Evolutionary conservation across 2,329 filamentous ascomycete genomes (phyloP).

Genomic region (Zymoseptoria crescenta): DNA sequence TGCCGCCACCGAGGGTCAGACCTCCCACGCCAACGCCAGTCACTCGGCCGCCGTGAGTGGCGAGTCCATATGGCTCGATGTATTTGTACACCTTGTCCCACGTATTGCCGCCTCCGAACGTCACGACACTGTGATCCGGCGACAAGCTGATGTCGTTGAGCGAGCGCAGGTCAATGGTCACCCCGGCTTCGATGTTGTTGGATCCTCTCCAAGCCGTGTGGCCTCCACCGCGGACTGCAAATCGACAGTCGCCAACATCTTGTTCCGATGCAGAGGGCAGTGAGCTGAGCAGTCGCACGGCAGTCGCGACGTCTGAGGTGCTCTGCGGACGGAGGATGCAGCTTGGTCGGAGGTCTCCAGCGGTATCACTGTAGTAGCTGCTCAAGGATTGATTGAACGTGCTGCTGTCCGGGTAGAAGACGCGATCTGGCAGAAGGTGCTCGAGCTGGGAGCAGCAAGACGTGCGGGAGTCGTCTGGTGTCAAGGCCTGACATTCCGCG

Average conservation of each 20-base stretch:
- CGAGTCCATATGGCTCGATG: conserved; percentile 7
- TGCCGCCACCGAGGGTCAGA: conserved; percentile 23
- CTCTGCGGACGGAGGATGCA: background rate
- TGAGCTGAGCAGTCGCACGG: background rate
- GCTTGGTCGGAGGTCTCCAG: background rate
- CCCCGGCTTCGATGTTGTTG: conserved; percentile 13
- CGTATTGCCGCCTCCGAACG: conserved; percentile 30
- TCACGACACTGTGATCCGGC: conserved; percentile 30
- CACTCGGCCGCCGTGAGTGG: conserved; percentile 16
- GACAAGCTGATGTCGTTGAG: conserved; percentile 33
- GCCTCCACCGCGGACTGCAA: background rate
- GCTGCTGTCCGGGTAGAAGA: background rate
- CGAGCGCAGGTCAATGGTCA: conserved; percentile 38
- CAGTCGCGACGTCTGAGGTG: background rate
- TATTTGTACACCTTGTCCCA: conserved; percentile 11
- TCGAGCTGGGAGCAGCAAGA: no score
- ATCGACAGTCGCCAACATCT: background rate
- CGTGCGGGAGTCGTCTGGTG: no score
- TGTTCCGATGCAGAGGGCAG: background rate
- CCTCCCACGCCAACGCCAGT: conserved; percentile 23
- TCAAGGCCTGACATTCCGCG: no score
- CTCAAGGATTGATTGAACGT: background rate
- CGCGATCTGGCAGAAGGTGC: no score
- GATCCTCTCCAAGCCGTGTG: background rate
- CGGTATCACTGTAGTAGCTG: background rate